A percentile compares a stretch with the other conserved stretches of the same genome.
These are phyloP conservation scores for Schwanniomyces vanrijiae DNA, from an alignment of 805 yeast genomes.

Conservation along the genomic window DNA sequence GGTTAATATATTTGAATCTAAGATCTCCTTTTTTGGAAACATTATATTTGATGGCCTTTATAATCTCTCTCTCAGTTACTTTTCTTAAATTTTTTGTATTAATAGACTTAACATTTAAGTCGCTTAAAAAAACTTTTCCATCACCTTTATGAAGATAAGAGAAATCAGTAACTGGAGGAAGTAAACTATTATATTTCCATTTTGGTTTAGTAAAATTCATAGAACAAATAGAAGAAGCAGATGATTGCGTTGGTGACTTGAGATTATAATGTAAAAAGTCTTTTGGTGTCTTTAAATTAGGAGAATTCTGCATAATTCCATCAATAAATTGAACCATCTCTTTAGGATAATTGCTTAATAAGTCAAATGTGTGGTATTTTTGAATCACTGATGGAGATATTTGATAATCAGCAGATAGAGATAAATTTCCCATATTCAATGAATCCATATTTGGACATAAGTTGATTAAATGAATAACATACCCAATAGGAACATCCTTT, in stretches of 20 bases:
- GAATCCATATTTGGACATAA: constrained; percentile 60
- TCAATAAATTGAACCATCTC: constrained; percentile 24
- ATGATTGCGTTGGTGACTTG: constrained; percentile 9
- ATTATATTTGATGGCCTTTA: constrained; percentile 24
- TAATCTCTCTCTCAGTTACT: constrained; percentile 33
- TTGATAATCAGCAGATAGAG: constrained; percentile 68
- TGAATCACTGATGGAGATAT: constrained; percentile 36
- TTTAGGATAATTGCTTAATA: constrained; percentile 37
- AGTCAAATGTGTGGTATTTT: constrained; percentile 39
- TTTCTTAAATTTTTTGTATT: constrained; percentile 29
- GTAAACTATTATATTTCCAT: constrained; percentile 36
- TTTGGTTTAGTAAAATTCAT: constrained; percentile 28
- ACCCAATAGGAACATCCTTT: constrained; percentile 81
- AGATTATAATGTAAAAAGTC: background rate
- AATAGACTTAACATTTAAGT: constrained; percentile 40
- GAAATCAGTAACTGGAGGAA: constrained; percentile 34
- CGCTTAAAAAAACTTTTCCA: constrained; percentile 38
- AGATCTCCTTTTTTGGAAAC: constrained; percentile 17
- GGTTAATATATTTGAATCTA: constrained; percentile 36
- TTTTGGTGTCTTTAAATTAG: background rate
- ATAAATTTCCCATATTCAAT: constrained; percentile 60
- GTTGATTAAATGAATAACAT: constrained; percentile 64
- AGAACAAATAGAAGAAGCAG: constrained; percentile 27
- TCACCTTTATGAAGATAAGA: constrained; percentile 30
- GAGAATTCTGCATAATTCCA: constrained; percentile 15